These are phyloP conservation scores for Trypanosomatidae sp. DNA, from an alignment of 208 protist species.

Conservation along the genomic window DNA sequence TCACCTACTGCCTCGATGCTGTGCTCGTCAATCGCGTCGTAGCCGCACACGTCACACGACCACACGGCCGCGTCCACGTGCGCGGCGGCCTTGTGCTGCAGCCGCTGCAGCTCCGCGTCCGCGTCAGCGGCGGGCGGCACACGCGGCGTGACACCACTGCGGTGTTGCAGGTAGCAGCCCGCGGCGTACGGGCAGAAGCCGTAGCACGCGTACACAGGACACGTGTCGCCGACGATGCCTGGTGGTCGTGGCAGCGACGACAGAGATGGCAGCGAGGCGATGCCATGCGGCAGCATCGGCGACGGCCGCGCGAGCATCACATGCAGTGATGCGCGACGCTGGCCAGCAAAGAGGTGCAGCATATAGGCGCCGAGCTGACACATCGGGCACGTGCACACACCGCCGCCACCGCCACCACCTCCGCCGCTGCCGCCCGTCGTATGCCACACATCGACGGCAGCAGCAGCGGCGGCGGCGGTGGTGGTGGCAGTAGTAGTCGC, in stretches of 20 bases:
- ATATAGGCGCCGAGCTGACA: conserved; percentile 54
- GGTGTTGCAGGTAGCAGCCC: conserved; percentile 68
- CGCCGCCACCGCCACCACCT: not conserved
- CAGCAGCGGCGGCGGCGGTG: not conserved
- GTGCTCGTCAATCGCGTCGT: conserved; percentile 35
- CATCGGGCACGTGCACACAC: conserved; percentile 48
- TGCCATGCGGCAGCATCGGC: conserved; percentile 1
- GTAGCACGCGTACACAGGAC: conserved; percentile 50
- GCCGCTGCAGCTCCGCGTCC: conserved; percentile 40
- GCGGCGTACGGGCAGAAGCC: conserved; percentile 68
- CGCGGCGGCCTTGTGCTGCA: conserved; percentile 17
- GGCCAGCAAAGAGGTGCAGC: conserved; percentile 46
- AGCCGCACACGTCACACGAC: conserved; percentile 68
- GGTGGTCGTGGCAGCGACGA: conserved; percentile 8
- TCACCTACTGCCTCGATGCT: conserved; percentile 44
- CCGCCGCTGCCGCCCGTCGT: too few relatives aligned
- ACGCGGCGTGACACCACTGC: conserved; percentile 3
- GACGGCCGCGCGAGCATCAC: conserved; percentile 65
- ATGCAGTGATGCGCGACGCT: conserved; percentile 60
- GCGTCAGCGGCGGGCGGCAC: conserved; percentile 13
- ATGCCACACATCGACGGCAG: not conserved
- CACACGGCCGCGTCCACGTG: conserved; percentile 35
- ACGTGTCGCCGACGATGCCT: conserved; percentile 17
- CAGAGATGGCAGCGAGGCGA: conserved; percentile 24
- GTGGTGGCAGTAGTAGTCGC: not conserved